These are phyloP conservation scores for Catunica adiposa DNA, from an alignment of 2,329 filamentous ascomycete species.

Conservation along the genomic window DNA sequence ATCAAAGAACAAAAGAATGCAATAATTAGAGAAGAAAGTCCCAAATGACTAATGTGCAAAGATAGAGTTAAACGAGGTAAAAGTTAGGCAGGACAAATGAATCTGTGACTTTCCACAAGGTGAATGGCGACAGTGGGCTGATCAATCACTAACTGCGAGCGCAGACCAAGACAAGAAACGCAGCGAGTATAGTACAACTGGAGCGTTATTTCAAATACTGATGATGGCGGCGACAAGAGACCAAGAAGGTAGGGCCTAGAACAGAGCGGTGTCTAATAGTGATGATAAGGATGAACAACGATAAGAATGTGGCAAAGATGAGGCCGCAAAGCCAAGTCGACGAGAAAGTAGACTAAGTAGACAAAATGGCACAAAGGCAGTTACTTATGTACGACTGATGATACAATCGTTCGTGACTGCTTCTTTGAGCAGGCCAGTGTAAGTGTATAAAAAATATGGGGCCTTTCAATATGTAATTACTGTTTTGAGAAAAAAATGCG, in stretches of 20 bases:
- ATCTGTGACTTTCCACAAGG: neutral
- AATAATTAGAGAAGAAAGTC: neutral
- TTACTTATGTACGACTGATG: neutral
- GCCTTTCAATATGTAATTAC: conserved; percentile 2
- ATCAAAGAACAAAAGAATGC: neutral
- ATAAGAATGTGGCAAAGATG: conserved; percentile 16
- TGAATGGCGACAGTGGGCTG: neutral
- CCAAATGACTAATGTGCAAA: neutral
- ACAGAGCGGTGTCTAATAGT: neutral
- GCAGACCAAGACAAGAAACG: conserved; percentile 1
- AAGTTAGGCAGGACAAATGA: neutral
- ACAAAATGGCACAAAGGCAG: neutral
- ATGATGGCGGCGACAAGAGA: neutral
- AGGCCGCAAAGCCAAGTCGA: neutral
- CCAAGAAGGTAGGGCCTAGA: no score
- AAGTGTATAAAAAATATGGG: conserved; percentile 7
- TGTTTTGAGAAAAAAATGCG: conserved; percentile 8
- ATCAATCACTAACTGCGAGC: conserved; percentile 14
- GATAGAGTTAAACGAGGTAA: neutral
- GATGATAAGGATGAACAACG: conserved; percentile 13
- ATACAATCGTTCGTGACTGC: neutral
- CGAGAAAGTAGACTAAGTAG: neutral
- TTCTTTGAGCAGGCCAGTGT: conserved; percentile 3
- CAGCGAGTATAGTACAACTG: neutral
- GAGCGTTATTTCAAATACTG: neutral